Conservation (phyloP, 495 filamentous ascomycete species). For the Aspergillus incahuasiensis region DNA sequence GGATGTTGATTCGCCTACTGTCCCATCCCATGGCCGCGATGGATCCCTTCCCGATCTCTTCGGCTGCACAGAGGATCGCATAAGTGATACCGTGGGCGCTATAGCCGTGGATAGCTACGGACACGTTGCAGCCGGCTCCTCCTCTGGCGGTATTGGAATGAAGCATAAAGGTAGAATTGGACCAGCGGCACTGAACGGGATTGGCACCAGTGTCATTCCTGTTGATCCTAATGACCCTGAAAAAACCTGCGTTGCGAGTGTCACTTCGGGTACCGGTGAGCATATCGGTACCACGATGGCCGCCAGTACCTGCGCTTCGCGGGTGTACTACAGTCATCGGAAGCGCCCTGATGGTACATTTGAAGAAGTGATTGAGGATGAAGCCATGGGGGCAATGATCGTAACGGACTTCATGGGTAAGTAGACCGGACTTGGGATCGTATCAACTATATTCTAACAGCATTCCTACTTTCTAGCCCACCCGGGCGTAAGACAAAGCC, state of each 20-base stretch:
- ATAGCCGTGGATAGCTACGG: conserved; percentile 84
- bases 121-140: conserved; percentile 92
- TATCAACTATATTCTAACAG: conserved; percentile 1
- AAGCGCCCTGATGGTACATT: conserved; percentile 55
- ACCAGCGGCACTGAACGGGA: conserved; percentile 85
- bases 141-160: conserved; percentile 98
- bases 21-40: not conserved
- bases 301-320: conserved; percentile 69
- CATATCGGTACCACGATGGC: conserved; percentile 93
- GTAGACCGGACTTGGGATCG: not conserved
- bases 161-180: conserved; percentile 88
- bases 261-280: conserved; percentile 92
- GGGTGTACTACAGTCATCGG: conserved; percentile 63
- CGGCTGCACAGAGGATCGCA: conserved; percentile 34
- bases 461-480: conserved; percentile 43
- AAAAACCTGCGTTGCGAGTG: conserved; percentile 61
- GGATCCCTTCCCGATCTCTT: not conserved
- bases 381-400: conserved; percentile 67
- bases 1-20: not conserved
- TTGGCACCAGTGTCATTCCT: conserved; percentile 85
- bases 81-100: conserved; percentile 92
- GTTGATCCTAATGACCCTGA: conserved; percentile 57
- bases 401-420: conserved; percentile 71
- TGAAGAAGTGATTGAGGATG: conserved; percentile 63
- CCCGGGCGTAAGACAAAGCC: conserved; percentile 66